Evolutionary conservation across 2,329 filamentous ascomycete species (phyloP).

Genomic region (Verticillium alfalfae): DNA sequence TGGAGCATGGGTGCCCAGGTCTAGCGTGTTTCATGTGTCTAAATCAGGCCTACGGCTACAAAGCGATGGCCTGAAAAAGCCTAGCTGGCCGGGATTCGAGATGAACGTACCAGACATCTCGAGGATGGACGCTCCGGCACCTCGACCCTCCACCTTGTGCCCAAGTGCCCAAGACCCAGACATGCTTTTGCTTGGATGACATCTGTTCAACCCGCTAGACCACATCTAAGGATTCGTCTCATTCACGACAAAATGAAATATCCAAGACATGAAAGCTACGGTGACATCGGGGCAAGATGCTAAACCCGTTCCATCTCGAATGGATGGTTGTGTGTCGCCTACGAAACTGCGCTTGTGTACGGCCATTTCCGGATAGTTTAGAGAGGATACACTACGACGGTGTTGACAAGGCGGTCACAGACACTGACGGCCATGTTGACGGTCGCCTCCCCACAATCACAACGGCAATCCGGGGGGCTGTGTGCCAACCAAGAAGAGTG

Average conservation of each 20-base stretch:
- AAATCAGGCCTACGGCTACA: conserved; percentile 5
- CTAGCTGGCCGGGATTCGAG: conserved; percentile 12
- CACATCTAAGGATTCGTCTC: not conserved
- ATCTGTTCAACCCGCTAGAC: not conserved
- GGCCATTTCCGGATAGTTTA: not conserved
- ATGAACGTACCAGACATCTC: conserved; percentile 13
- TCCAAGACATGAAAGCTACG: not conserved
- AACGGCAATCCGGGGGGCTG: not conserved
- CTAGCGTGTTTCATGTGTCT: conserved; percentile 13
- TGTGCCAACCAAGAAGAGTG: not conserved
- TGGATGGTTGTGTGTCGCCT: not conserved
- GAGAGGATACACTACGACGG: not conserved
- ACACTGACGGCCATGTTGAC: not conserved
- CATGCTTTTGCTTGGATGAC: not conserved
- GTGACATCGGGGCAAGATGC: not conserved
- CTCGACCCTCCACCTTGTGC: not conserved
- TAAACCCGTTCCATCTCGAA: not conserved
- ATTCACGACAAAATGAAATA: not conserved
- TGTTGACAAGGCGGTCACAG: not conserved
- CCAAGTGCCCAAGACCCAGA: not conserved
- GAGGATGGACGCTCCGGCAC: not conserved
- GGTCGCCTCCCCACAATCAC: not conserved
- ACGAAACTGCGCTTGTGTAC: not conserved
- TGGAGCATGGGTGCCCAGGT: conserved; percentile 5
- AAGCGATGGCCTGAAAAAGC: conserved; percentile 3